Evolutionary conservation across 306 rosid genomes (phyloP).

Genomic region (Styphnolobium japonicum): DNA sequence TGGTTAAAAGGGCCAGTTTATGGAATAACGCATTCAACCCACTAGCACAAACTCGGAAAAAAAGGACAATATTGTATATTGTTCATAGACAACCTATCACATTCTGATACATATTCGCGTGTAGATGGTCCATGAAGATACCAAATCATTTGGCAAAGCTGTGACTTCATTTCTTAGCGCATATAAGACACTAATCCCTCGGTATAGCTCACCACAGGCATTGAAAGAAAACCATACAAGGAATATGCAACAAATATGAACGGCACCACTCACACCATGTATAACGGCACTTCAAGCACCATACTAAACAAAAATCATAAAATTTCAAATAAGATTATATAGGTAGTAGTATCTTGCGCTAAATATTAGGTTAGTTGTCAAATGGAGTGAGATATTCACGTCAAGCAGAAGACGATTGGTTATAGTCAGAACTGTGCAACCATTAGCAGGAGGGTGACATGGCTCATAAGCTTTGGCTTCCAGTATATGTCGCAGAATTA

Average conservation of each 20-base stretch:
- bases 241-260: constrained; percentile 23
- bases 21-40: too few relatives aligned
- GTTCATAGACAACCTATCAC: background rate
- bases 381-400: constrained; percentile 30
- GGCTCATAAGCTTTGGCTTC: constrained; percentile 36
- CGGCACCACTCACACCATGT: background rate
- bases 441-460: constrained; percentile 35
- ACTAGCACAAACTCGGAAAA: too few relatives aligned
- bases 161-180: background rate
- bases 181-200: background rate
- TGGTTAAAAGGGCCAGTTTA: too few relatives aligned
- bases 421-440: constrained; percentile 49
- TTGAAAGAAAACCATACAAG: constrained; percentile 16
- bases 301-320: background rate
- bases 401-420: constrained; percentile 18
- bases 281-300: constrained; percentile 13
- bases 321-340: constrained; percentile 25
- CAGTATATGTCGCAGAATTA: constrained; percentile 37
- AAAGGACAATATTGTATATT: background rate
- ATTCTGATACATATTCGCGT: background rate
- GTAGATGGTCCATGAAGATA: background rate
- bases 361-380: constrained; percentile 41
- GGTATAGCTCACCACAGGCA: background rate
- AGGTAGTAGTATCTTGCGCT: constrained; percentile 9
- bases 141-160: background rate